Evolutionary conservation across 1,139 yeast species (phyloP), one percentile per base, ranked within the genome.

Genomic region (Taphrina deformans): DNA sequence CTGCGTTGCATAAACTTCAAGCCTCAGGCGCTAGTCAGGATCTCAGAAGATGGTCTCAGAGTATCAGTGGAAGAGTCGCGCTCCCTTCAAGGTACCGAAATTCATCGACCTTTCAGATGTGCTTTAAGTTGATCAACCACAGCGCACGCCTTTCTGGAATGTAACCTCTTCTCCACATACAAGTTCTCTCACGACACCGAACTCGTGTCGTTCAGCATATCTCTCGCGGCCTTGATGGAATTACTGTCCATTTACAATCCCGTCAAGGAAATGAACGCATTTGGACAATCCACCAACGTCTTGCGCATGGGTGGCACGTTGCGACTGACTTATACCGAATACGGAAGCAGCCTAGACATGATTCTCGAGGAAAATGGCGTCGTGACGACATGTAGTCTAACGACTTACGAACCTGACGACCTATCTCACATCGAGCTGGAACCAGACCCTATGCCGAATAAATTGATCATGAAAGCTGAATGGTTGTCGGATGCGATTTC

Each of bases 361-460:
- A 64, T 69, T 66, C 50, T 69, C 18, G 69, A 69, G 41, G 71
- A 69, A 31, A 66, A 67, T n/a, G 63, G 67, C 10, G 56, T 69
- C 33, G 62, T 67, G 12, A 69, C 71, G 24, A 69, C 69, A 4
- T 69, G 71, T 62, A 69, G 66, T 51, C 67, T 69, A 45, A 60
- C 68, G 23, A 69, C 71, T 10, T 65, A 62, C 44, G 71, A 69
- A 35, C 67, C 65, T 10, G 68, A 59, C 21, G 68, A 66, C 35
- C n/a, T 50, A 31, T 35, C 65, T 21, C 69, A 67, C 29, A 50
- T 66, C 21, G 38, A 66, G 9, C 63, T 69, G 29, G 66, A 65
- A 16, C 35, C 68, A 23, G 69, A 67, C 45, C 59, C 66, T 27
- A 51, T 66, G 10, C 65, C 55, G 16, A 62, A 60, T 9, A 67